Evolutionary conservation across 2,329 filamentous ascomycete genomes (phyloP).

Genomic region (Colletotrichum lini): DNA sequence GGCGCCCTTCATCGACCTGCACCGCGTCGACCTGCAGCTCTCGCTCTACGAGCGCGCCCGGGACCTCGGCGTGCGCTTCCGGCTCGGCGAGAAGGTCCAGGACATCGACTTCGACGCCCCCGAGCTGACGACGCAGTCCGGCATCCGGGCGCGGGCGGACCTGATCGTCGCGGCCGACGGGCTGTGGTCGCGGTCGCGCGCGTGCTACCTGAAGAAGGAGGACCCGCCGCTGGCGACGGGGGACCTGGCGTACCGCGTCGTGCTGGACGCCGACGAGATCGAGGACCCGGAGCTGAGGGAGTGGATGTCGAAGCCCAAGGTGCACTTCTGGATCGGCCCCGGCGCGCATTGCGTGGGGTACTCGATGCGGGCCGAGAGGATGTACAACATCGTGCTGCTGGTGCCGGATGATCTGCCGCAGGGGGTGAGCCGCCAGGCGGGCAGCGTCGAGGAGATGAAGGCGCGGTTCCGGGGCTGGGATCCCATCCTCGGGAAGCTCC

Average conservation of each 20-base stretch:
- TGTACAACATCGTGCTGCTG: slow-evolving; percentile 77
- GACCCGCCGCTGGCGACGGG: slow-evolving; percentile 71
- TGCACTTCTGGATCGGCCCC: slow-evolving; percentile 76
- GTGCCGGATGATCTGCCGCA: slow-evolving; percentile 74
- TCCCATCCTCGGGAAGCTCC: slow-evolving; percentile 63
- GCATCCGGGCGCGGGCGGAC: slow-evolving; percentile 61
- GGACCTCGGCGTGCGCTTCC: slow-evolving; percentile 66
- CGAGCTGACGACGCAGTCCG: slow-evolving; percentile 56
- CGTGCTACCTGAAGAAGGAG: slow-evolving; percentile 60
- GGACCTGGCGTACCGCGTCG: slow-evolving; percentile 76
- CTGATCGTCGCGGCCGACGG: slow-evolving; percentile 76
- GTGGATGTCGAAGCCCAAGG: slow-evolving; percentile 66
- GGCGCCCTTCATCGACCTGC: slow-evolving; percentile 72
- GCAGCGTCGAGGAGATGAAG: slow-evolving; percentile 73
- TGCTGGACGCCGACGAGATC: slow-evolving; percentile 67
- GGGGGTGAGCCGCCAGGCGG: slow-evolving; percentile 65
- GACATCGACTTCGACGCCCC: slow-evolving; percentile 63
- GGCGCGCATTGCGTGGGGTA: slow-evolving; percentile 74
- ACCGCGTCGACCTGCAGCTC: slow-evolving; percentile 73
- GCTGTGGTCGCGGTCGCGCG: slow-evolving; percentile 71
- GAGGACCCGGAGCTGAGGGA: slow-evolving; percentile 63
- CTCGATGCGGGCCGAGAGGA: slow-evolving; percentile 68
- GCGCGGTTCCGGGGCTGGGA: slow-evolving; percentile 75
- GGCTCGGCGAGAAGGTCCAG: slow-evolving; percentile 63
- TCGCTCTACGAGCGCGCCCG: slow-evolving; percentile 65